These are phyloP conservation scores for Saccharomycopsis hybrid DNA, from an alignment of 1,139 yeast species.

Conservation along the genomic window DNA sequence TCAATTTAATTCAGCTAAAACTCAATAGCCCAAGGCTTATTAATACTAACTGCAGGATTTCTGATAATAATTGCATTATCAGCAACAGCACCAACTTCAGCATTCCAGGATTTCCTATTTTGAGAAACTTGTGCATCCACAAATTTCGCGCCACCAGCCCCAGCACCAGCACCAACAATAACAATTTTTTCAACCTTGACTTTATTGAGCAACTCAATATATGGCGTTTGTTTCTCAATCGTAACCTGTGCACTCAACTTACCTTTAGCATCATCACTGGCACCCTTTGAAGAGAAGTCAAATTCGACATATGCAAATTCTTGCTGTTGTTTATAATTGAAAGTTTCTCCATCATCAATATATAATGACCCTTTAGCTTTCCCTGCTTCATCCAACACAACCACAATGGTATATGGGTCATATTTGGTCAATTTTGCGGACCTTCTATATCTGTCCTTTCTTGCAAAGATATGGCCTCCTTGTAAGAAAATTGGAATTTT, in stretches of 20 bases:
- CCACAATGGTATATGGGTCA: constrained; percentile 78
- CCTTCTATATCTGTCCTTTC: constrained; percentile 72
- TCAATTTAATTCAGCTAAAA: constrained; percentile 14
- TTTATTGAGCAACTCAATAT: constrained; percentile 26
- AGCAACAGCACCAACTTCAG: constrained; percentile 26
- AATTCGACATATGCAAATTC: constrained; percentile 34
- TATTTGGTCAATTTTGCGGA: constrained; percentile 66
- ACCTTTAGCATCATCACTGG: too few species aligned
- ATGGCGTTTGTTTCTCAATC: constrained; percentile 25
- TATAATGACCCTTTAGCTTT: constrained; percentile 60
- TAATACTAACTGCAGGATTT: constrained; percentile 48
- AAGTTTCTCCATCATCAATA: constrained; percentile 80
- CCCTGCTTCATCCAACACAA: constrained; percentile 50
- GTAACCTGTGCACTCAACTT: constrained; percentile 27
- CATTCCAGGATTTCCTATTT: constrained; percentile 32
- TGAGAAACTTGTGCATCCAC: constrained; percentile 32
- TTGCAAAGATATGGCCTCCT: constrained; percentile 71
- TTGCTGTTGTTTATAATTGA: constrained; percentile 34
- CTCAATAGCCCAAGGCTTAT: constrained; percentile 43
- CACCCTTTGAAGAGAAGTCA: constrained; percentile 25
- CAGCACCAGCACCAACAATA: constrained; percentile 40
- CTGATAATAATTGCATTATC: constrained; percentile 35
- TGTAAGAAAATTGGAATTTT: constrained; percentile 67
- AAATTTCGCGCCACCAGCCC: too few species aligned
- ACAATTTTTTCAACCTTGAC: constrained; percentile 54